Conservation (phyloP, 768 basidiomycete species). For the Hericium coralloides region DNA sequence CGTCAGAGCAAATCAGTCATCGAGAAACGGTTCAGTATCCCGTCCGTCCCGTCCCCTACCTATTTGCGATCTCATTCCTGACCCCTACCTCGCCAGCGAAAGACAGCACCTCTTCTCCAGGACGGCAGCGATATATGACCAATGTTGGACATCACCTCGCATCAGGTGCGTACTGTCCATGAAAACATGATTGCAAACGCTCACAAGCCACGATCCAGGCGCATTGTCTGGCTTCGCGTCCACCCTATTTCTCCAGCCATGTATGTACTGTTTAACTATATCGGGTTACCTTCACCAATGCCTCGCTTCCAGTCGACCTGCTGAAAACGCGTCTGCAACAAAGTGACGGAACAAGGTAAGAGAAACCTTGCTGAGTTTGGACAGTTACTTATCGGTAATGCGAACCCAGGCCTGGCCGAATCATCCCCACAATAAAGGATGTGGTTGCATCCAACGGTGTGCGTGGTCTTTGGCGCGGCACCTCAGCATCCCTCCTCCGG, state of each 20-base stretch:
- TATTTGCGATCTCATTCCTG: background rate
- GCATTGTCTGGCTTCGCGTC: slow-evolving; percentile 74
- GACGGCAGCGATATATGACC: slow-evolving; percentile 35
- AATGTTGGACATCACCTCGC: slow-evolving; percentile 60
- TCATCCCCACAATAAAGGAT: slow-evolving; percentile 42
- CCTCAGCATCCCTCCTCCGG: slow-evolving; percentile 72
- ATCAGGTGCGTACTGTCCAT: slow-evolving; percentile 37
- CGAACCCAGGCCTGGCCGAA: background rate
- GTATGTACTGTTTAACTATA: slow-evolving; percentile 29
- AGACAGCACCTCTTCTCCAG: background rate
- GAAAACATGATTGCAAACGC: background rate
- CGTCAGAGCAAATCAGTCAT: background rate
- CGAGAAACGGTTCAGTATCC: background rate
- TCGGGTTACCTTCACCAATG: background rate
- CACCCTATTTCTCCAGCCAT: slow-evolving; percentile 67
- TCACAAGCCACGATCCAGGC: slow-evolving; percentile 31
- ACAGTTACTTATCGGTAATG: background rate
- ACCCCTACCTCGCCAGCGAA: background rate
- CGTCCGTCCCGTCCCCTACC: background rate
- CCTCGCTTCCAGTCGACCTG: slow-evolving; percentile 55
- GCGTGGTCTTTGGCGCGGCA: slow-evolving; percentile 82
- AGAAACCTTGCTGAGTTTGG: slow-evolving; percentile 1
- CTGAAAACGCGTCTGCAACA: slow-evolving; percentile 91
- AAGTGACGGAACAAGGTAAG: slow-evolving; percentile 40
- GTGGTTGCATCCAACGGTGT: slow-evolving; percentile 59